Evolutionary conservation across 192 early-diverging fungal species (phyloP).

Genomic region (Backusella circina): DNA sequence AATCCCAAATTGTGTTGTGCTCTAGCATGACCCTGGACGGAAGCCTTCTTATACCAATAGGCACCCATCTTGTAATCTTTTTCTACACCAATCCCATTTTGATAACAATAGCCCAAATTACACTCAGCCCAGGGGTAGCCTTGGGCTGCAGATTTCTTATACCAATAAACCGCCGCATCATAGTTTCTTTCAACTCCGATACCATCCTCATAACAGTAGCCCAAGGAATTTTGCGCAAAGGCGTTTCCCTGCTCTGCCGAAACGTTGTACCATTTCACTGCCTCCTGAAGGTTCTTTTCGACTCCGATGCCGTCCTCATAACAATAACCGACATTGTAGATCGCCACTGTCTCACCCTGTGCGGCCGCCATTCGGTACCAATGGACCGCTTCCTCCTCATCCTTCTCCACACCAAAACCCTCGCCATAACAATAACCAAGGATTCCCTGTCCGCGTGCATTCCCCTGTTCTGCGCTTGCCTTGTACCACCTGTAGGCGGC

Average conservation of each 20-base stretch:
- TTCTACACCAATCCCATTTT: conserved; percentile 52
- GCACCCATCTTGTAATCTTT: conserved; percentile 48
- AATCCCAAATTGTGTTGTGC: conserved; percentile 68
- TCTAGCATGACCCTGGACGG: conserved; percentile 48
- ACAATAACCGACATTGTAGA: conserved; percentile 53
- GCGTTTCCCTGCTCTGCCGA: conserved; percentile 67
- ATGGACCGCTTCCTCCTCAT: conserved; percentile 58
- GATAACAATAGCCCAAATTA: conserved; percentile 75
- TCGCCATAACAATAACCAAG: conserved; percentile 79
- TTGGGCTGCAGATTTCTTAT: conserved; percentile 44
- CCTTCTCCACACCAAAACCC: conserved; percentile 63
- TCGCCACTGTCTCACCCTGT: conserved; percentile 50
- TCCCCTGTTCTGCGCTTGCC: conserved; percentile 52
- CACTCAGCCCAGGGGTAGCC: conserved; percentile 55
- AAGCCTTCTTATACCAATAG: conserved; percentile 55
- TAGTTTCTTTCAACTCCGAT: conserved; percentile 52
- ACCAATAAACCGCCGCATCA: conserved; percentile 60
- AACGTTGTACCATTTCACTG: conserved; percentile 60
- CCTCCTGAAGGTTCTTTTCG: conserved; percentile 40
- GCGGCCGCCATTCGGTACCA: conserved; percentile 51
- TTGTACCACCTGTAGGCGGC: conserved; percentile 69
- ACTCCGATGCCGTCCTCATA: conserved; percentile 56
- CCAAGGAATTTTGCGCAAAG: conserved; percentile 74
- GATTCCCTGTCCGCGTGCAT: conserved; percentile 58
- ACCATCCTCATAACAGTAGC: conserved; percentile 79